Percentiles rank a stretch among this genome's conserved stretches.
These are phyloP conservation scores for Botrytis paeoniae DNA, from an alignment of 2,329 filamentous ascomycete species.

Conservation along the genomic window DNA sequence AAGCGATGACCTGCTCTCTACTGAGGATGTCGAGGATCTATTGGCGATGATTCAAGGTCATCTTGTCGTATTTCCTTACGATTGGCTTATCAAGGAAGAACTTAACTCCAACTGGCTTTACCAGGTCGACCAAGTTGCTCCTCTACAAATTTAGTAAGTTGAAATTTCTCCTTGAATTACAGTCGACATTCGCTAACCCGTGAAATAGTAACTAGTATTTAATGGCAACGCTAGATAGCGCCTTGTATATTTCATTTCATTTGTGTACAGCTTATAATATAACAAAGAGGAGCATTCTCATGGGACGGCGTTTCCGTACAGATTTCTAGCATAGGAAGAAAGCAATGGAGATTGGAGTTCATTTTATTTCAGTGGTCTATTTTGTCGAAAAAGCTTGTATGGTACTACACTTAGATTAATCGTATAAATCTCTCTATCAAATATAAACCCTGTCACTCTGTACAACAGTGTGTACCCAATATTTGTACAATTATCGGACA, in stretches of 20 bases:
- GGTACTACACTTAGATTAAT: constrained; percentile 15
- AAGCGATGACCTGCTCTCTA: constrained; percentile 72
- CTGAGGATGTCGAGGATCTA: constrained; percentile 76
- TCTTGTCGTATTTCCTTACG: constrained; percentile 89
- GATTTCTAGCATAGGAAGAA: constrained; percentile 16
- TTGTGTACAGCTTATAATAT: constrained; percentile 14
- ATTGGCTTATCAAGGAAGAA: constrained; percentile 92
- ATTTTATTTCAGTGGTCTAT: constrained; percentile 13
- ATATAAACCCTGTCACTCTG: neutral
- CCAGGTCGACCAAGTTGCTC: constrained; percentile 92
- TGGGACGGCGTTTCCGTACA: constrained; percentile 7
- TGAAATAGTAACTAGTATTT: constrained; percentile 18
- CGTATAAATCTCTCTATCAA: neutral
- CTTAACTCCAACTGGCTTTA: constrained; percentile 94
- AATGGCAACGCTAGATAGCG: constrained; percentile 9
- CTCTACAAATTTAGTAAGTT: constrained; percentile 92
- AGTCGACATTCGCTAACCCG: constrained; percentile 88
- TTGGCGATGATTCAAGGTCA: constrained; percentile 81
- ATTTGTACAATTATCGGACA: constrained; percentile 8
- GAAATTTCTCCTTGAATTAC: constrained; percentile 75
- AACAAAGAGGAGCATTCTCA: constrained; percentile 11
- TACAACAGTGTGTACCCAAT: constrained; percentile 2
- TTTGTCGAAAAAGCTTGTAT: constrained; percentile 1
- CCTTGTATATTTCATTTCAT: constrained; percentile 17
- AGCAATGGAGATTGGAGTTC: constrained; percentile 15